These are phyloP conservation scores for Teunomyces aglyptinius DNA, from an alignment of 805 yeast species.

Conservation along the genomic window DNA sequence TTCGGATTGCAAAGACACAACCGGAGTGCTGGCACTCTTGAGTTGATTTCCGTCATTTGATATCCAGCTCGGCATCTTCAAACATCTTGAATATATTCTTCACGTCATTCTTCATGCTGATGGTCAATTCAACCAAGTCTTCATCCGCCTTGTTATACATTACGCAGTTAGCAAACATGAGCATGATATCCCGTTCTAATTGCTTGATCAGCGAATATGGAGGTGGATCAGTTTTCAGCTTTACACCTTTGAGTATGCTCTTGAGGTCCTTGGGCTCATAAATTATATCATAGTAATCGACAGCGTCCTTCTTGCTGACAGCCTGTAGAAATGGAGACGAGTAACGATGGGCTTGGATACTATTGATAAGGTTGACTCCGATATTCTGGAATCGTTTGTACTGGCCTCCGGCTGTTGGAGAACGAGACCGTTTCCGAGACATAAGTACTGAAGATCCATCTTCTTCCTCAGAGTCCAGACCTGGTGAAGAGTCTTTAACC, in stretches of 20 bases:
- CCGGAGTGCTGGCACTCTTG: no score
- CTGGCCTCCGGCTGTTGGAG: constrained; percentile 16
- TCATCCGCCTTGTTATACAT: constrained; percentile 73
- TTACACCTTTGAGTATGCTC: constrained; percentile 55
- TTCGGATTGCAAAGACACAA: no score
- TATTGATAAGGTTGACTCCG: constrained; percentile 59
- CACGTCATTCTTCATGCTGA: constrained; percentile 70
- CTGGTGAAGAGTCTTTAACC: constrained; percentile 7
- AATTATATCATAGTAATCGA: constrained; percentile 59
- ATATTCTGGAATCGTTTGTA: constrained; percentile 59
- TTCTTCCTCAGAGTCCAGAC: constrained; percentile 1
- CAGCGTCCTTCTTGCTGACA: constrained; percentile 65
- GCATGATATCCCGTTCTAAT: constrained; percentile 64
- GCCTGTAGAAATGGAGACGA: constrained; percentile 75
- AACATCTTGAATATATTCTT: constrained; percentile 56
- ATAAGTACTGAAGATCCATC: constrained; percentile 3
- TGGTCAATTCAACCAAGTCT: constrained; percentile 59
- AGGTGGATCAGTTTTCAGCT: constrained; percentile 35
- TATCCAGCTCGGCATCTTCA: constrained; percentile 47
- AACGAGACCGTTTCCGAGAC: constrained; percentile 14
- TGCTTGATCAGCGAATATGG: constrained; percentile 55
- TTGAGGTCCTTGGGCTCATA: constrained; percentile 68
- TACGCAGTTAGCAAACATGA: constrained; percentile 81
- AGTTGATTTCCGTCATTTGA: not conserved
- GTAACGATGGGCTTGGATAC: constrained; percentile 66